phyloP scores from a whole-genome alignment of 495 filamentous ascomycete genomes.

The Lasiosphaeria miniovina region DNA sequence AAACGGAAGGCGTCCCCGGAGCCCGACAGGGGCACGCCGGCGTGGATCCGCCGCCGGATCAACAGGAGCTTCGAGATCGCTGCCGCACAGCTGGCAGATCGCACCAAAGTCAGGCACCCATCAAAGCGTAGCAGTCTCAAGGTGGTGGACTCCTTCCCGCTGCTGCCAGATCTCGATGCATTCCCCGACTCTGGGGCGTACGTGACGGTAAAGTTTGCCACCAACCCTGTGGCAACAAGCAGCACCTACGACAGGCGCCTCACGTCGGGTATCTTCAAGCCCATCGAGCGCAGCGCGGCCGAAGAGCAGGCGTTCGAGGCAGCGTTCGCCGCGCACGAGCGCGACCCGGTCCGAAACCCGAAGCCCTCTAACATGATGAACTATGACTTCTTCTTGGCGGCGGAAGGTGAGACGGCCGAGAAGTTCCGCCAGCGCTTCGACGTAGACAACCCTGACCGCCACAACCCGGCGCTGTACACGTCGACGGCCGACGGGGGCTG shows the following conservation, averaged over 20 bases:
- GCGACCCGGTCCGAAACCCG: slow-evolving; percentile 59
- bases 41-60: slow-evolving; percentile 75
- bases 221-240: slow-evolving; percentile 65
- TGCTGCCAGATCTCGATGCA: slow-evolving; percentile 84
- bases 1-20: slow-evolving; percentile 46
- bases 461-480: slow-evolving; percentile 66
- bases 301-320: slow-evolving; percentile 49
- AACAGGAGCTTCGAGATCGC: slow-evolving; percentile 85
- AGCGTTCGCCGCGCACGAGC: slow-evolving; percentile 58
- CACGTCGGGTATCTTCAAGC: slow-evolving; percentile 74
- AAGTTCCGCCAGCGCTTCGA: slow-evolving; percentile 73
- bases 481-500: slow-evolving; percentile 41
- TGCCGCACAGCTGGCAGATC: slow-evolving; percentile 61
- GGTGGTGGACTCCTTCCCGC: slow-evolving; percentile 72
- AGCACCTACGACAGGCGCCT: slow-evolving; percentile 73
- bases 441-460: slow-evolving; percentile 62
- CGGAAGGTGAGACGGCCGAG: slow-evolving; percentile 51
- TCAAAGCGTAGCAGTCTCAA: slow-evolving; percentile 68
- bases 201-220: slow-evolving; percentile 83
- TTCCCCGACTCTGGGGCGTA: slow-evolving; percentile 85
- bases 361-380: slow-evolving; percentile 62
- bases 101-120: slow-evolving; percentile 75
- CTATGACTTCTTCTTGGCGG: slow-evolving; percentile 77
- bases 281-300: slow-evolving; percentile 50
- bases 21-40: slow-evolving; percentile 66